Percentiles rank a stretch among this genome's conserved stretches.
phyloP scores from a whole-genome alignment of 139 green algal genomes.

The Closterium sp. region DNA sequence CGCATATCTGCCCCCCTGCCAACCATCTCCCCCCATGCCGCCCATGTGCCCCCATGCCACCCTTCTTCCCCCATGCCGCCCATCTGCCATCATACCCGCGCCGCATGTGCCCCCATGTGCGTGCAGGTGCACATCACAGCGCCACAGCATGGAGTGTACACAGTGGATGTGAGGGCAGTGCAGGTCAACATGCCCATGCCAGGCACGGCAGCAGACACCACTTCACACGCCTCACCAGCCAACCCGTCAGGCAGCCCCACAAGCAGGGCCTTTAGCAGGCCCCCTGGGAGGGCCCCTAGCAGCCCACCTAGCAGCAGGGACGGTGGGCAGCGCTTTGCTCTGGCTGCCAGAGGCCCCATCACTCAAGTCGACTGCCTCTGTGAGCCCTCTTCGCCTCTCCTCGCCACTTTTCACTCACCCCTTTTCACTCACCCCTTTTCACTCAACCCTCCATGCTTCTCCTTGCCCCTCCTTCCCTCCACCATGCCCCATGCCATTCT shows the following conservation, averaged over 20 bases:
- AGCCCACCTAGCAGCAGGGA: background rate
- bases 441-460: too few relatives aligned
- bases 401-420: too few relatives aligned
- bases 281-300: too few relatives aligned
- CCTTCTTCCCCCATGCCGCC: background rate
- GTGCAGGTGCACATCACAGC: background rate
- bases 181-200: slow-evolving; percentile 16
- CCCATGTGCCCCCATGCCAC: too few relatives aligned
- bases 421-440: too few relatives aligned
- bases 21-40: too few relatives aligned
- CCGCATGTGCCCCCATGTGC: background rate
- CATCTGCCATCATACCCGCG: background rate
- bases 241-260: too few relatives aligned
- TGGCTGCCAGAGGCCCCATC: slow-evolving; percentile 21
- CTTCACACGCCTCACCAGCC: too few relatives aligned
- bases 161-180: slow-evolving; percentile 4
- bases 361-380: slow-evolving; percentile 5
- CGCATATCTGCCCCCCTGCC: too few relatives aligned
- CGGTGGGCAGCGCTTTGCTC: slow-evolving; percentile 15
- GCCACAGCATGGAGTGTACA: background rate
- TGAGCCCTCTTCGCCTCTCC: background rate
- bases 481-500: too few relatives aligned
- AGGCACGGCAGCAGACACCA: background rate
- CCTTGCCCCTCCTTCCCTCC: too few relatives aligned
- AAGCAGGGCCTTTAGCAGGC: too few relatives aligned